Conservation (phyloP, 1,284 basidiomycete genomes). For the Somion occarium region DNA sequence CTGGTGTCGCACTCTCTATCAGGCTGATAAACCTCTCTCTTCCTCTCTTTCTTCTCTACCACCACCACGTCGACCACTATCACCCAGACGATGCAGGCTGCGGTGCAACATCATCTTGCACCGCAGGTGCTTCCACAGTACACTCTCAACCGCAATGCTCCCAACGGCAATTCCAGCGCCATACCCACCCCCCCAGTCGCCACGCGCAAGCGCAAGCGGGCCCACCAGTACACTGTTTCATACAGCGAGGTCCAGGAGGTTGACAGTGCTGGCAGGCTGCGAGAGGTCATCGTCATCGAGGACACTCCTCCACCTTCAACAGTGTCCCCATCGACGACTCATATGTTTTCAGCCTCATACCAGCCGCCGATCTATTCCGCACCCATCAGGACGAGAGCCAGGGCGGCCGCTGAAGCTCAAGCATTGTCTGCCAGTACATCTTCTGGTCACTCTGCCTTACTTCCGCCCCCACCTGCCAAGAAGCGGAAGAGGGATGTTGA, state of each 20-base stretch:
- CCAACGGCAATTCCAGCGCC: slow-evolving; percentile 25
- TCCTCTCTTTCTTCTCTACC: slow-evolving; percentile 38
- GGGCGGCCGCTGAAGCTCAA: slow-evolving; percentile 77
- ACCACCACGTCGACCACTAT: slow-evolving; percentile 25
- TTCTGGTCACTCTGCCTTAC: slow-evolving; percentile 33
- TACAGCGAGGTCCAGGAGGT: slow-evolving; percentile 83
- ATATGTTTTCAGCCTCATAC: slow-evolving; percentile 70
- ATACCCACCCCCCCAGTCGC: slow-evolving; percentile 58
- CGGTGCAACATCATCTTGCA: slow-evolving; percentile 51
- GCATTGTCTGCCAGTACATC: slow-evolving; percentile 62
- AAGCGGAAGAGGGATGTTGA: slow-evolving; percentile 74
- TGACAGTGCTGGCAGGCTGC: slow-evolving; percentile 64
- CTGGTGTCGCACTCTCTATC: slow-evolving; percentile 27
- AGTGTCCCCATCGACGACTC: slow-evolving; percentile 66
- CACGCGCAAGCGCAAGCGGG: slow-evolving; percentile 77
- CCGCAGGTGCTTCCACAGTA: slow-evolving; percentile 56
- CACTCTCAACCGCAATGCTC: slow-evolving; percentile 27
- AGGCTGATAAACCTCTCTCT: slow-evolving; percentile 29
- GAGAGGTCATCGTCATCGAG: slow-evolving; percentile 85
- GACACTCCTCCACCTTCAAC: slow-evolving; percentile 79
- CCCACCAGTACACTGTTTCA: slow-evolving; percentile 72
- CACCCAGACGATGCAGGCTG: slow-evolving; percentile 57
- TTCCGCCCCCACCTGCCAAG: slow-evolving; percentile 56
- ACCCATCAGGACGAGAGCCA: slow-evolving; percentile 73
- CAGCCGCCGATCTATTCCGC: slow-evolving; percentile 70